Percentiles rank a stretch among this genome's conserved stretches.
These are phyloP conservation scores for Fonsecaea multimorphosa DNA, from an alignment of 2,329 filamentous ascomycete species.

Conservation along the genomic window DNA sequence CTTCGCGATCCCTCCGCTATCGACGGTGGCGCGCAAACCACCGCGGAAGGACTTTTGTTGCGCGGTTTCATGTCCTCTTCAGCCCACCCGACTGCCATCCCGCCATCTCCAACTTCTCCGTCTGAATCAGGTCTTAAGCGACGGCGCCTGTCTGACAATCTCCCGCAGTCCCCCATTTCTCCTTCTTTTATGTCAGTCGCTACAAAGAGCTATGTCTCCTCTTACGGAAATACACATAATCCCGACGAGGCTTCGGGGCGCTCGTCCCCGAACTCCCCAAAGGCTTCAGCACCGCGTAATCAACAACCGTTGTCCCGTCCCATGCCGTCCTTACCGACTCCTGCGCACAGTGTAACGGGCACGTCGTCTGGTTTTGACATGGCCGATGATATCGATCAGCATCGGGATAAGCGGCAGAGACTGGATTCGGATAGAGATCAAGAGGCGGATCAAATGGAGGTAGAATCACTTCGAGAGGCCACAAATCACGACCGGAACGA, in stretches of 20 bases:
- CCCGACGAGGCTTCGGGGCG: constrained; percentile 40
- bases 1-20: constrained; percentile 16
- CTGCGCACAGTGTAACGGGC: constrained; percentile 53
- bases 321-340: constrained; percentile 53
- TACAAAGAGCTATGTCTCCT: constrained; percentile 56
- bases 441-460: constrained; percentile 32
- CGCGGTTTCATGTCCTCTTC: constrained; percentile 36
- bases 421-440: constrained; percentile 23
- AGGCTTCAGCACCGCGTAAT: constrained; percentile 49
- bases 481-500: constrained; percentile 39
- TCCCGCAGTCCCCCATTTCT: constrained; percentile 41
- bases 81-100: constrained; percentile 45
- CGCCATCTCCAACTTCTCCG: constrained; percentile 53
- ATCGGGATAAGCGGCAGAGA: constrained; percentile 38
- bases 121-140: constrained; percentile 48
- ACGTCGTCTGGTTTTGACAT: constrained; percentile 45
- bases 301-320: constrained; percentile 48
- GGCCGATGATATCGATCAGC: constrained; percentile 42
- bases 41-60: constrained; percentile 18
- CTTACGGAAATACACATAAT: constrained; percentile 51
- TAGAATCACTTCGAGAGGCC: constrained; percentile 27
- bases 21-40: constrained; percentile 26
- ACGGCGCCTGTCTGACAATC: constrained; percentile 34
- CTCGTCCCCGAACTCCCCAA: constrained; percentile 51
- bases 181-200: constrained; percentile 59